Base-by-base conservation (phyloP, 2,329 filamentous ascomycete species). In the Alternaria postmessia region DNA sequence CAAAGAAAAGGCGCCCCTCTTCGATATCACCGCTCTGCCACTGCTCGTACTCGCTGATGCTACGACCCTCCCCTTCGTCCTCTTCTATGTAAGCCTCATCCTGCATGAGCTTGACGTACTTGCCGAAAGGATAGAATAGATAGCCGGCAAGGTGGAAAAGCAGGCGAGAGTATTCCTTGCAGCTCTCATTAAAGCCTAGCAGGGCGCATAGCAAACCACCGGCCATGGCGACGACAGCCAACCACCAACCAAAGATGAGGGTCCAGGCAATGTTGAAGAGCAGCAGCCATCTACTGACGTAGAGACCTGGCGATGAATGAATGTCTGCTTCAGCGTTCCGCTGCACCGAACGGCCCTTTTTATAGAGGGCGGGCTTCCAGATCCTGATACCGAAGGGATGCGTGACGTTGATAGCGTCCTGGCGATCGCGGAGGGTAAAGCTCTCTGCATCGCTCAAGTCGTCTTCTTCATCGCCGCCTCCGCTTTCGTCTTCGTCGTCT, bases 21-120 rank as follows among this genome's bases (percentile, higher is more conserved):
- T 99, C 95, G 34, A 99, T 86, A 74, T 99, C 95, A 51, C 95
- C 95, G 75, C 89, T 97, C 81, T 99, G 95, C 95, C 95, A 99
- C 80, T 97, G 93, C 78, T 99, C 95, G 76, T 99, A 99, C 81
- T 99, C 95, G 72, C 92, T 96, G 74, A 99, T 97, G 81, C 94
- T 98, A 74, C 95, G 89, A 20, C 95, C 95, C 80, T 99, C 95
- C 41, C 94, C 94, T 73, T 95, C 89, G 72, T 99, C 95, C 80
- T 99, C 95, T 62, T 97, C 91, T 48, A 93, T 84, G 75, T 99
- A 99, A 43, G 91, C 91, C 74, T 98, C 95, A 69, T 99, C 95
- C 77, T 94, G 92, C 75, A 97, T 90, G 38, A 99, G 86, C 47
- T 93, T 91, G 63, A 99, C 93, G 78, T 96, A 97, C 73, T 96